These are phyloP conservation scores for Entomortierella beljakovae DNA, from an alignment of 192 early-diverging fungal genomes.

Conservation along the genomic window DNA sequence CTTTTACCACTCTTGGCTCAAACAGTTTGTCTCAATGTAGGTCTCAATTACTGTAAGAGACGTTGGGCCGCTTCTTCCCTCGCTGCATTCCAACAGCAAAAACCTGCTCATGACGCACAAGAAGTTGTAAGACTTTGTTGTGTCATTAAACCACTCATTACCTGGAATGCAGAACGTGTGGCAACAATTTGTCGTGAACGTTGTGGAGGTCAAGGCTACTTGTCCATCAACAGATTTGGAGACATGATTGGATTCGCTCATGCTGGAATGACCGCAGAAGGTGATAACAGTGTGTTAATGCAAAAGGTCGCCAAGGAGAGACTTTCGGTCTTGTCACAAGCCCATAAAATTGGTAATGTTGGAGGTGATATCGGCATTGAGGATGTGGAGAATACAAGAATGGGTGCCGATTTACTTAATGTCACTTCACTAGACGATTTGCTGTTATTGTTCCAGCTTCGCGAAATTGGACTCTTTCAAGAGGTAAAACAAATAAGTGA, in stretches of 20 bases:
- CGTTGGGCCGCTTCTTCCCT: constrained; percentile 64
- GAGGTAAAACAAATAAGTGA: constrained; percentile 35
- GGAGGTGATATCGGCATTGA: neutral
- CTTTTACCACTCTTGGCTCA: constrained; percentile 74
- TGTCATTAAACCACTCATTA: constrained; percentile 81
- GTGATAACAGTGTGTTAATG: constrained; percentile 82
- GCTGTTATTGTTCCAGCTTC: constrained; percentile 60
- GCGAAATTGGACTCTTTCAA: constrained; percentile 58
- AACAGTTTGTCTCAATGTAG: constrained; percentile 77
- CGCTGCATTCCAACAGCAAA: too few species aligned
- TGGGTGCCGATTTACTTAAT: constrained; percentile 56
- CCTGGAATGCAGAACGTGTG: constrained; percentile 78
- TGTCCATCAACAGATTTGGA: constrained; percentile 73
- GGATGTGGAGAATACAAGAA: neutral
- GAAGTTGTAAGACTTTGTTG: constrained; percentile 80
- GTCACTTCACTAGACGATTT: constrained; percentile 55
- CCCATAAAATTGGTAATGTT: too few species aligned
- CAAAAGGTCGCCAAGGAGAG: constrained; percentile 85
- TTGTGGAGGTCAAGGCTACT: constrained; percentile 82
- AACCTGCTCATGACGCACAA: constrained; percentile 58
- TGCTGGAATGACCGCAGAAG: constrained; percentile 85
- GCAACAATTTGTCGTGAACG: constrained; percentile 79
- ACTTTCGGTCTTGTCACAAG: constrained; percentile 66
- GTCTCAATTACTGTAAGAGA: constrained; percentile 79
- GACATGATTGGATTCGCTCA: constrained; percentile 78